Evolutionary conservation across 2,329 filamentous ascomycete species (phyloP).

Genomic region (Colletotrichum lindemuthianum): DNA sequence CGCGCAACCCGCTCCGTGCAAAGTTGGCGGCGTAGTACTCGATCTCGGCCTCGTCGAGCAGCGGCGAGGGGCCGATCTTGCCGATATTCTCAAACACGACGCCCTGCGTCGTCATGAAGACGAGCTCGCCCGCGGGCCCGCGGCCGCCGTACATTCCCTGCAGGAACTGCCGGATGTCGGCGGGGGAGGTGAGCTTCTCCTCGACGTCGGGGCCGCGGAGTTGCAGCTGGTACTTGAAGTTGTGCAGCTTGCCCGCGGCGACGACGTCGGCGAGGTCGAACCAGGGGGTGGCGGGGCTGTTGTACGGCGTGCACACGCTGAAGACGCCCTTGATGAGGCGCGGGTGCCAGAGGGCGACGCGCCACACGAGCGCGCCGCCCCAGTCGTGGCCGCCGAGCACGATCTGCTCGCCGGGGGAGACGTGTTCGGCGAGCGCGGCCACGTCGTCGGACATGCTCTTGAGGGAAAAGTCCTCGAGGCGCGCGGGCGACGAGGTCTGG

Average conservation of each 20-base stretch:
- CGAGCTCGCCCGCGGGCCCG: constrained; percentile 63
- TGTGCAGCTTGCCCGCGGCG: constrained; percentile 63
- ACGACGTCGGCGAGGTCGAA: constrained; percentile 69
- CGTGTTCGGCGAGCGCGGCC: constrained; percentile 72
- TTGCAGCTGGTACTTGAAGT: constrained; percentile 87
- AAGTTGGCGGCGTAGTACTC: constrained; percentile 82
- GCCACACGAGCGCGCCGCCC: constrained; percentile 83
- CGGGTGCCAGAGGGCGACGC: constrained; percentile 78
- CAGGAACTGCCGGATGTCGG: constrained; percentile 76
- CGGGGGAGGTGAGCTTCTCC: constrained; percentile 62
- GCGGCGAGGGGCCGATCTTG: constrained; percentile 62
- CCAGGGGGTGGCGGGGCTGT: constrained; percentile 61
- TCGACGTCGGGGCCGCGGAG: constrained; percentile 76
- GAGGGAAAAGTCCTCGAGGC: constrained; percentile 62
- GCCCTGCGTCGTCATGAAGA: constrained; percentile 70
- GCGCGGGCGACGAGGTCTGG: constrained; percentile 74
- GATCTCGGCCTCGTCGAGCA: constrained; percentile 76
- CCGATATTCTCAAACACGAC: constrained; percentile 71
- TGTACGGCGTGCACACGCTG: constrained; percentile 82
- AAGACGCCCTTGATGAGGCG: constrained; percentile 79
- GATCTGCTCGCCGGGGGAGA: constrained; percentile 61
- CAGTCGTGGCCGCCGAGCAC: constrained; percentile 94
- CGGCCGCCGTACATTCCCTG: constrained; percentile 75
- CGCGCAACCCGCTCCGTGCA: constrained; percentile 76
- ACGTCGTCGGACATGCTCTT: constrained; percentile 82